A percentile compares a stretch with the other conserved stretches of the same genome.
Evolutionary conservation across 139 green algal species (phyloP).

Genomic region (Chlorella sorokiniana): DNA sequence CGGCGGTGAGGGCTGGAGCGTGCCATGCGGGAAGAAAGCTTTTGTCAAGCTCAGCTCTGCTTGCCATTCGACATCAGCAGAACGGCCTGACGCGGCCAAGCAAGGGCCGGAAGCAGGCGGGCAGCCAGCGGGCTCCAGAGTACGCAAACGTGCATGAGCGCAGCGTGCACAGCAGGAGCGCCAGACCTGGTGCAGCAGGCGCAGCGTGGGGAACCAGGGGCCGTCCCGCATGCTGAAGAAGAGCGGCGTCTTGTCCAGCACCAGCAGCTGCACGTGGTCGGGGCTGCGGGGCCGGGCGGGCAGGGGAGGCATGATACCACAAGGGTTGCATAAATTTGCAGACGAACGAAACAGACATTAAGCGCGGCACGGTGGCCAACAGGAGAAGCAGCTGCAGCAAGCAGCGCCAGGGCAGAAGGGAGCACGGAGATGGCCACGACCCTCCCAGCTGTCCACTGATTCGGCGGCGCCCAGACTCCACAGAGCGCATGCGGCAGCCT

Average conservation of each 20-base stretch:
- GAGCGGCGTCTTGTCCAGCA: slow-evolving; percentile 80
- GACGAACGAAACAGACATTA: neutral
- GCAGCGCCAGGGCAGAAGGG: neutral
- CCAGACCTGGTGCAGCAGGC: slow-evolving; percentile 70
- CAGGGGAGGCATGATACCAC: neutral
- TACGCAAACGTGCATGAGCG: too few relatives aligned
- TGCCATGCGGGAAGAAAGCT: too few relatives aligned
- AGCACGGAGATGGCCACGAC: too few relatives aligned
- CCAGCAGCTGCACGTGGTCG: slow-evolving; percentile 84
- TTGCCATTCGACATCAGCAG: too few relatives aligned
- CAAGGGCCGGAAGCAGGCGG: too few relatives aligned
- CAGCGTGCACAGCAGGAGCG: neutral
- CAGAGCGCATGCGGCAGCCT: too few relatives aligned
- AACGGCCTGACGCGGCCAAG: too few relatives aligned
- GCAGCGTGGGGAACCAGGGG: slow-evolving; percentile 93
- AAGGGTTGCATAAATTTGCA: neutral
- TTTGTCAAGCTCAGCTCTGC: too few relatives aligned
- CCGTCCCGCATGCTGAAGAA: slow-evolving; percentile 95
- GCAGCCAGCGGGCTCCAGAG: too few relatives aligned
- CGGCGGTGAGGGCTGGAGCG: neutral
- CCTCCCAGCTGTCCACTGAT: too few relatives aligned
- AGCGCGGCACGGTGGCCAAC: too few relatives aligned
- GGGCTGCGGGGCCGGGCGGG: slow-evolving; percentile 50
- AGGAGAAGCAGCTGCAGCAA: neutral
- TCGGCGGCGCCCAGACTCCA: too few relatives aligned